These are phyloP conservation scores for Beauveria caledonica DNA, from an alignment of 2,329 filamentous ascomycete genomes.

Conservation along the genomic window DNA sequence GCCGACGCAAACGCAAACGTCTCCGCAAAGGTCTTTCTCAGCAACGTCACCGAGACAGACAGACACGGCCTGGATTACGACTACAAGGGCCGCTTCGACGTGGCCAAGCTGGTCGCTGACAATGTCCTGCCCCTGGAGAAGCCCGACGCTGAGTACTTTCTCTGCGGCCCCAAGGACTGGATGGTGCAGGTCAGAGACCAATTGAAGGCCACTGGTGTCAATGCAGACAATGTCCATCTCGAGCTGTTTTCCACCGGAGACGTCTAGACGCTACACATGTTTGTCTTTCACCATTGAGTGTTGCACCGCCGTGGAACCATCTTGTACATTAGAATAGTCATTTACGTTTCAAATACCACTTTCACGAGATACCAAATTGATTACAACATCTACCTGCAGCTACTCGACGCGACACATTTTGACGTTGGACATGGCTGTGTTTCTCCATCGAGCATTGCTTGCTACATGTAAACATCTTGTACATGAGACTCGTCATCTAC, in stretches of 20 bases:
- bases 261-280: constrained; percentile 15
- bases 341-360: not conserved
- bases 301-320: not conserved
- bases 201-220: constrained; percentile 45
- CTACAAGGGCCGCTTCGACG: constrained; percentile 45
- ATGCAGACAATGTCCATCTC: constrained; percentile 46
- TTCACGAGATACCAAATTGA: not conserved
- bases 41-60: constrained; percentile 33
- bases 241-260: constrained; percentile 55
- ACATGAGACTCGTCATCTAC: not conserved
- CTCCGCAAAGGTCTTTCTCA: constrained; percentile 44
- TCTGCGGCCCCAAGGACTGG: constrained; percentile 61
- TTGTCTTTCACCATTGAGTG: too few relatives aligned
- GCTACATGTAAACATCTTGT: not conserved
- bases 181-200: constrained; percentile 50
- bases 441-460: not conserved
- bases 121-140: constrained; percentile 45
- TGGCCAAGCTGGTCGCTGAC: constrained; percentile 42
- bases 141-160: constrained; percentile 50
- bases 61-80: constrained; percentile 46
- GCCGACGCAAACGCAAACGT: constrained; percentile 14
- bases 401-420: constrained; percentile 47
- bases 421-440: not conserved
- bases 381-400: constrained; percentile 51
- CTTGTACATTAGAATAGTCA: not conserved